Conservation (phyloP, 495 filamentous ascomycete genomes). For the Immersiella caudata region DNA sequence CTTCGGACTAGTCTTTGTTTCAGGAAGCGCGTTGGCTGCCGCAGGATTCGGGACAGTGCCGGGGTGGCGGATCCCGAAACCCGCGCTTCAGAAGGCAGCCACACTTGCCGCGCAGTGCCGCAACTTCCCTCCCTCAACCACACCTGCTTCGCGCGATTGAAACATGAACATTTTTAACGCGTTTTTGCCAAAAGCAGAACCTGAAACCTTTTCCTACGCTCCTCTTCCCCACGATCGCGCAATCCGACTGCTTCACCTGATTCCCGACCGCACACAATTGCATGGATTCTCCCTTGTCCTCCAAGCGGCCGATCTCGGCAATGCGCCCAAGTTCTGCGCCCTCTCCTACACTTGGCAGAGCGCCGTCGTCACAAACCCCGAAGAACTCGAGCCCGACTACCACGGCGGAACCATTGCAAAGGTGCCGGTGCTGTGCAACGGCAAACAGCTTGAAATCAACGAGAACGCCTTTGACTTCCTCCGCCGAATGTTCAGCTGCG, state of each 20-base stretch:
- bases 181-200: neutral
- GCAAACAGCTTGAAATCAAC: neutral
- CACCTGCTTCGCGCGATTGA: too few relatives aligned
- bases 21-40: too few relatives aligned
- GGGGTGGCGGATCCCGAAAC: too few relatives aligned
- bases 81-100: too few relatives aligned
- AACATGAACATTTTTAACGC: too few relatives aligned
- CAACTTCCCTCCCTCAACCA: too few relatives aligned
- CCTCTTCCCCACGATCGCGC: neutral
- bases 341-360: conserved; percentile 9
- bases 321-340: neutral
- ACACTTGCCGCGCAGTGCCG: too few relatives aligned
- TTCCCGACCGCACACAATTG: neutral
- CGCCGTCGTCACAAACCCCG: neutral
- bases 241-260: conserved; percentile 3
- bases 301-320: neutral
- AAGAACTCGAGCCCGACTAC: neutral
- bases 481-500: neutral
- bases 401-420: neutral
- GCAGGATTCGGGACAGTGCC: too few relatives aligned
- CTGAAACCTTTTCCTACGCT: neutral
- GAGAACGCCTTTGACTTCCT: neutral
- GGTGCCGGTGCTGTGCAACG: neutral
- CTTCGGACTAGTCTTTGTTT: too few relatives aligned
- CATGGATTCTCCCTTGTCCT: neutral